phyloP scores from a whole-genome alignment of 306 rosid species.

The Vicia sativa region DNA sequence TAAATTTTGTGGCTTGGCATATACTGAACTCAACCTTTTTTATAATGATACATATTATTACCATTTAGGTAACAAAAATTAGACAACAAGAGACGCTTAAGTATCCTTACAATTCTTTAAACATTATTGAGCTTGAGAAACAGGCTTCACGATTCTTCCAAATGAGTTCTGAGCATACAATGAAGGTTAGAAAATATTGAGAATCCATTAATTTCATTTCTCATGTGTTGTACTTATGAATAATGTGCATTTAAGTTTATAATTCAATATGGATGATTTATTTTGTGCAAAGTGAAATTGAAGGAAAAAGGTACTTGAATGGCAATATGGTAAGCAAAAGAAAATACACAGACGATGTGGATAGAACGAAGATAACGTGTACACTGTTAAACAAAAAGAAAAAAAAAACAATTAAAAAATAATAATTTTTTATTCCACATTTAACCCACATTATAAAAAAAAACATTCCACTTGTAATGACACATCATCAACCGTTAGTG shows the following conservation, averaged over 20 bases:
- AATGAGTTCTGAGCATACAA: conserved; percentile 96
- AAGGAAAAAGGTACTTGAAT: no score
- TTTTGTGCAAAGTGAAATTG: not conserved
- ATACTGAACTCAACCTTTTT: conserved; percentile 25
- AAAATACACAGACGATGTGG: no score
- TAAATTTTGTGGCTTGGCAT: conserved; percentile 34
- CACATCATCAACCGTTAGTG: no score
- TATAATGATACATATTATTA: conserved; percentile 16
- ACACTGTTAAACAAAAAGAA: no score
- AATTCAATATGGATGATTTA: conserved; percentile 17
- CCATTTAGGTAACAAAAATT: conserved; percentile 66
- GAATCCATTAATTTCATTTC: conserved; percentile 21
- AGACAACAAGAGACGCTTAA: conserved; percentile 75
- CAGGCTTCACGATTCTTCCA: conserved; percentile 90
- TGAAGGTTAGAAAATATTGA: conserved; percentile 66
- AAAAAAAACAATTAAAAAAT: no score
- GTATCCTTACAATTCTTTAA: conserved; percentile 88
- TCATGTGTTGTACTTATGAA: conserved; percentile 7
- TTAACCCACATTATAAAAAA: no score
- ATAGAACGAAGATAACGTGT: no score
- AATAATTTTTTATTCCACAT: no score
- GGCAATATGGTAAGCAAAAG: no score
- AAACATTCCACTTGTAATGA: no score
- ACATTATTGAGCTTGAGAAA: conserved; percentile 93
- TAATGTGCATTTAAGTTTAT: conserved; percentile 15